A percentile compares a stretch with the other conserved stretches of the same genome.
phyloP scores from a whole-genome alignment of 2,329 filamentous ascomycete species.

The Gyromitra esculenta region DNA sequence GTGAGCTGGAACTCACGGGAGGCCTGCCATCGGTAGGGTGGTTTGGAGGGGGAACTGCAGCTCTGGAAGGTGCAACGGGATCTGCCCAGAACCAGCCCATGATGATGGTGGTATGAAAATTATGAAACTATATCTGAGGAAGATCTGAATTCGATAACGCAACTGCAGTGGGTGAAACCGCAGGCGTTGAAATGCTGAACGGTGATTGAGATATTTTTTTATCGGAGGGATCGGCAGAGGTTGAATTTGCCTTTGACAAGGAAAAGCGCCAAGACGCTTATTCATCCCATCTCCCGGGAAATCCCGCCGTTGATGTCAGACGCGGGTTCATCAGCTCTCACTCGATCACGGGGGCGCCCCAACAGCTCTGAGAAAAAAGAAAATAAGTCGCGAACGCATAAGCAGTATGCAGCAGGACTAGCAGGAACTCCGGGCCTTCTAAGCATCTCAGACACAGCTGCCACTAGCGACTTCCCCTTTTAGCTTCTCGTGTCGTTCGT shows the following conservation, averaged over 20 bases:
- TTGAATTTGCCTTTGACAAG: conserved; percentile 20
- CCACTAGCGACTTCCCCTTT: not conserved
- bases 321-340: conserved; percentile 3
- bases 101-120: not conserved
- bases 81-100: conserved; percentile 81
- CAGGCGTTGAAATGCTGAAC: not conserved
- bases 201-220: not conserved
- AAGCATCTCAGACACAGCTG: not conserved
- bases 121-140: too few relatives aligned
- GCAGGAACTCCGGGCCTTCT: not conserved
- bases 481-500: not conserved
- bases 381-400: not conserved
- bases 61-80: conserved; percentile 41
- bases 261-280: conserved; percentile 37
- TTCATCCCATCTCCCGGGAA: conserved; percentile 21
- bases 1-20: conserved; percentile 64
- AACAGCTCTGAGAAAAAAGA: not conserved
- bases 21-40: conserved; percentile 65
- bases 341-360: not conserved
- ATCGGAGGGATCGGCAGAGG: not conserved
- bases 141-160: not conserved
- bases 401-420: not conserved
- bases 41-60: conserved; percentile 61
- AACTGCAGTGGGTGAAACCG: not conserved
- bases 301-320: conserved; percentile 5